Base-by-base conservation (phyloP, 257 asterid genomes). In the Eucommia ulmoides region DNA sequence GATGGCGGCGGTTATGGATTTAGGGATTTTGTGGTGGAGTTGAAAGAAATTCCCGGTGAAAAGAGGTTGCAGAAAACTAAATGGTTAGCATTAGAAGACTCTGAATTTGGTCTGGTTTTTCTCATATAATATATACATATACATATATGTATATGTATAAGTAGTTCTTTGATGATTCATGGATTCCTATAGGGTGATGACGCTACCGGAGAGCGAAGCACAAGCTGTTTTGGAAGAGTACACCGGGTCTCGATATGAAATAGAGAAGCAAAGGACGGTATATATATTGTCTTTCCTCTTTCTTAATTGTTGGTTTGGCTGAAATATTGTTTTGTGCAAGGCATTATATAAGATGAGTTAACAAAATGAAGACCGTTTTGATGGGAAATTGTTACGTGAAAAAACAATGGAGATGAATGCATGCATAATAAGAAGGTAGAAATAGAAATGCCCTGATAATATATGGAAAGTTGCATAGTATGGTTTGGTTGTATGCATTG, bases 251-350 rank as follows among this genome's bases (percentile, higher is more conserved):
- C 66, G 94, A 49, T 76, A 70, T 46, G 96, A 79, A 66, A 74
- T 91, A 52, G 98, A 91, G 74, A 83, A 71, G 81, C 93, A 75
- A 68, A 70, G 70, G 73, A 72, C 72, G 96, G 98, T 86, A 76
- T 33, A 49, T 19, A 45, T n/a, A n/a, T n/a, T n/a, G 47, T 45
- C 63, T 20, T 22, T 23, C 24, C 7, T 14, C 17, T 45, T 41
- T 7, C 41, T 25, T 22, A 25, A 51, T 38, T 46, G 35, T 29
- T 29, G 12, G 7, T 29, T 12, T 29, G 38, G n/a, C n/a, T n/a
- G n/a, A n/a, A n/a, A n/a, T n/a, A n/a, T n/a, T n/a, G n/a, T n/a
- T n/a, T n/a, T n/a, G n/a, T n/a, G n/a, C n/a, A n/a, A n/a, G n/a
- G n/a, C n/a, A n/a, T n/a, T n/a, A n/a, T n/a, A n/a, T n/a, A n/a